These are phyloP conservation scores for Psilocybe tampanensis DNA, from an alignment of 768 basidiomycete genomes.

Conservation along the genomic window DNA sequence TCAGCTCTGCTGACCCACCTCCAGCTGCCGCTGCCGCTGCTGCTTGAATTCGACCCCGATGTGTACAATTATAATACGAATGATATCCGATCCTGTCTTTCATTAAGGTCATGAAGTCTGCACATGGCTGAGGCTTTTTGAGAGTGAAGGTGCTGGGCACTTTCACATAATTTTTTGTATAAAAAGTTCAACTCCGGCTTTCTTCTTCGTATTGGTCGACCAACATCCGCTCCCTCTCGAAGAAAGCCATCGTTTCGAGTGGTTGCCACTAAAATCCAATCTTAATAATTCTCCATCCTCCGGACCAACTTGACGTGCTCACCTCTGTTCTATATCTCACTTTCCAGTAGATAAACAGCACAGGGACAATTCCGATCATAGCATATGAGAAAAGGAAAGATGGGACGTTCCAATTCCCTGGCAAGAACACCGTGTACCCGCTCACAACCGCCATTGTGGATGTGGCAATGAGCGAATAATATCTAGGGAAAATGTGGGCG, in stretches of 20 bases:
- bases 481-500: slow-evolving; percentile 28
- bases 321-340: slow-evolving; percentile 42
- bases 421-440: slow-evolving; percentile 54
- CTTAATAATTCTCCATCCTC: neutral
- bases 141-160: neutral
- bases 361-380: slow-evolving; percentile 44
- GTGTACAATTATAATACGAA: slow-evolving; percentile 7
- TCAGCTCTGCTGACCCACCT: slow-evolving; percentile 54
- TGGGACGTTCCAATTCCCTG: slow-evolving; percentile 48
- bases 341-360: slow-evolving; percentile 50
- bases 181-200: neutral
- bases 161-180: neutral
- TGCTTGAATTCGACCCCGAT: slow-evolving; percentile 14
- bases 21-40: slow-evolving; percentile 25
- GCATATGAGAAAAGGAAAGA: slow-evolving; percentile 53
- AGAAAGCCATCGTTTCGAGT: slow-evolving; percentile 43
- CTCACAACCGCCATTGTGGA: slow-evolving; percentile 49
- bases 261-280: slow-evolving; percentile 37
- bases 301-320: slow-evolving; percentile 6
- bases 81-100: slow-evolving; percentile 7
- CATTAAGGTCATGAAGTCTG: neutral
- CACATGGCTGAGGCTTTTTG: neutral
- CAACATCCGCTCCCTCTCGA: slow-evolving; percentile 42
- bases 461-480: slow-evolving; percentile 47
- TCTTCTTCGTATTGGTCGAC: slow-evolving; percentile 47